Evolutionary conservation across 805 yeast species (phyloP).

Genomic region (Ogataea saltuana): DNA sequence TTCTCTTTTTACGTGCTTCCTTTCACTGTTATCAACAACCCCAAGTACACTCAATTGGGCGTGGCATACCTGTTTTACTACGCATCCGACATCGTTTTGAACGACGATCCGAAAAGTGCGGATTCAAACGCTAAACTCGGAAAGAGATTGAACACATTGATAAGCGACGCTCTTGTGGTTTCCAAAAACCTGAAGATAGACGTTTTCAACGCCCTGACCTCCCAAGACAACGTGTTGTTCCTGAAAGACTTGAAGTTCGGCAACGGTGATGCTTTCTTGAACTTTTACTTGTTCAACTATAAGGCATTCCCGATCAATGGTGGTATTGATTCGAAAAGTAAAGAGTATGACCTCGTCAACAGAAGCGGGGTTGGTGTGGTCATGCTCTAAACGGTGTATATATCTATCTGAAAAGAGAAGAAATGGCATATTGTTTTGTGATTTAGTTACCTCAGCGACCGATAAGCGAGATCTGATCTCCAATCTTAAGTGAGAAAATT

Average conservation of each 20-base stretch:
- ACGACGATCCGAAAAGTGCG: conserved; percentile 37
- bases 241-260: conserved; percentile 85
- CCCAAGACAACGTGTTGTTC: conserved; percentile 87
- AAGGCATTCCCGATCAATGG: conserved; percentile 78
- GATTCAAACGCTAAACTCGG: conserved; percentile 48
- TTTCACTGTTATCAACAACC: conserved; percentile 72
- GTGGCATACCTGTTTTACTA: conserved; percentile 90
- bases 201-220: conserved; percentile 89
- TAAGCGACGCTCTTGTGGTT: conserved; percentile 74
- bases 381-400: conserved; percentile 64
- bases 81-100: conserved; percentile 67
- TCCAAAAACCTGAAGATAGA: conserved; percentile 73
- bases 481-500: too few relatives aligned
- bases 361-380: conserved; percentile 91
- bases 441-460: too few relatives aligned
- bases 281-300: conserved; percentile 91
- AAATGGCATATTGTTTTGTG: too few relatives aligned
- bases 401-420: too few relatives aligned
- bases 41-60: conserved; percentile 64
- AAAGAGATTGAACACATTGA: conserved; percentile 58
- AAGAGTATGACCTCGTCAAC: conserved; percentile 50
- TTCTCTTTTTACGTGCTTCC: conserved; percentile 89
- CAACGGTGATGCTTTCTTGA: conserved; percentile 87
- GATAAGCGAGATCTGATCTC: too few relatives aligned
- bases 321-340: conserved; percentile 63